Evolutionary conservation across 345 rosid genomes (phyloP).

Genomic region (Euclidium syriacum): DNA sequence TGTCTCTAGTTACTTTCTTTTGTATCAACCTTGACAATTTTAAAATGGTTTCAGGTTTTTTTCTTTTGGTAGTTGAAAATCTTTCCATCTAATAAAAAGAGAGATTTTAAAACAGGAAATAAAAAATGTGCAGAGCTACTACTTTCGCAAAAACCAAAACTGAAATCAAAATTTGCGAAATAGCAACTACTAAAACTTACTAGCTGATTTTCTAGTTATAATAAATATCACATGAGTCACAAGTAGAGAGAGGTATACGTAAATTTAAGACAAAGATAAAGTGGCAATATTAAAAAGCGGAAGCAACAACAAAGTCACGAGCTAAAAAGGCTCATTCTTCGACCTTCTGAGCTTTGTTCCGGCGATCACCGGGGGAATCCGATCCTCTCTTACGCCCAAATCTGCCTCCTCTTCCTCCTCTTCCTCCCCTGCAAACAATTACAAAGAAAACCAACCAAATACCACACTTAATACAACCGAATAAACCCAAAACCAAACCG

Average conservation of each 20-base stretch:
- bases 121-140: neutral
- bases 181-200: neutral
- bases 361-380: constrained; percentile 44
- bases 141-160: neutral
- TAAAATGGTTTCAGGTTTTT: too few species aligned
- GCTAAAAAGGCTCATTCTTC: constrained; percentile 16
- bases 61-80: too few species aligned
- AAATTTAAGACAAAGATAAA: too few species aligned
- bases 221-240: constrained; percentile 8
- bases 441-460: neutral
- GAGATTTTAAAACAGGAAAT: neutral
- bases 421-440: constrained; percentile 63
- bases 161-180: constrained; percentile 10
- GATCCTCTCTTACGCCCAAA: constrained; percentile 50
- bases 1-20: too few species aligned
- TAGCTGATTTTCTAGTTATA: constrained; percentile 1
- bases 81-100: too few species aligned
- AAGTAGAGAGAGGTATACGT: neutral
- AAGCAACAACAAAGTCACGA: constrained; percentile 17
- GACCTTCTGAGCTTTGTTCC: constrained; percentile 59
- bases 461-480: neutral
- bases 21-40: too few species aligned
- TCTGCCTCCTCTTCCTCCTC: constrained; percentile 56
- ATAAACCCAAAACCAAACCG: neutral
- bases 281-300: constrained; percentile 8